Conservation (phyloP, 345 rosid genomes). For the Combretum micranthum region DNA sequence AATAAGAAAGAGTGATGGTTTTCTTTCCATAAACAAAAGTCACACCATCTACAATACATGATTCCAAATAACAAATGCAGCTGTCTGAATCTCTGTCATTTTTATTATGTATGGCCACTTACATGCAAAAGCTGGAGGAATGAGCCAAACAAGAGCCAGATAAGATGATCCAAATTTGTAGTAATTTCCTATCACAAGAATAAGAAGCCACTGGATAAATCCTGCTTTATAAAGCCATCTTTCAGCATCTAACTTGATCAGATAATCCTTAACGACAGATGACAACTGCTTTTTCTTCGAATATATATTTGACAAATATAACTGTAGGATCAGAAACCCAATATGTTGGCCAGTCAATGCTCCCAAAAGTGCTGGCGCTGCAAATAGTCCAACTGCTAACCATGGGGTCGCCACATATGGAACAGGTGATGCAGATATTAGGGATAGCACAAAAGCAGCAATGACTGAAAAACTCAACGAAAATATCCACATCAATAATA, state of each 20-base stretch:
- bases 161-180: slow-evolving; percentile 71
- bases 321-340: slow-evolving; percentile 49
- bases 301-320: slow-evolving; percentile 37
- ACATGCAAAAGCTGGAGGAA: slow-evolving; percentile 96
- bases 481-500: slow-evolving; percentile 56
- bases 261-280: slow-evolving; percentile 32
- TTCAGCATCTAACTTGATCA: slow-evolving; percentile 82
- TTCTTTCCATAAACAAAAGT: no score
- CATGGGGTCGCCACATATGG: slow-evolving; percentile 79
- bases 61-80: no score
- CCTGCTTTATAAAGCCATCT: slow-evolving; percentile 94
- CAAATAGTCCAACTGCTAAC: slow-evolving; percentile 80
- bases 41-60: no score
- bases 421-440: slow-evolving; percentile 62
- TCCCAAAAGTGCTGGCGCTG: slow-evolving; percentile 82
- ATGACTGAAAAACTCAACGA: slow-evolving; percentile 65
- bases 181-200: slow-evolving; percentile 65
- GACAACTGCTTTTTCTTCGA: slow-evolving; percentile 45
- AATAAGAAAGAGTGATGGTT: no score
- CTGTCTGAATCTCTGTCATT: background rate
- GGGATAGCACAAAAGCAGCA: slow-evolving; percentile 65
- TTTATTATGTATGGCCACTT: slow-evolving; percentile 25
- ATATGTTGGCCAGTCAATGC: slow-evolving; percentile 84
- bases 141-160: slow-evolving; percentile 80
- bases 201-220: slow-evolving; percentile 74